Base-by-base conservation (phyloP, 192 early-diverging fungal genomes). In the Umbelopsis ramanniana region DNA sequence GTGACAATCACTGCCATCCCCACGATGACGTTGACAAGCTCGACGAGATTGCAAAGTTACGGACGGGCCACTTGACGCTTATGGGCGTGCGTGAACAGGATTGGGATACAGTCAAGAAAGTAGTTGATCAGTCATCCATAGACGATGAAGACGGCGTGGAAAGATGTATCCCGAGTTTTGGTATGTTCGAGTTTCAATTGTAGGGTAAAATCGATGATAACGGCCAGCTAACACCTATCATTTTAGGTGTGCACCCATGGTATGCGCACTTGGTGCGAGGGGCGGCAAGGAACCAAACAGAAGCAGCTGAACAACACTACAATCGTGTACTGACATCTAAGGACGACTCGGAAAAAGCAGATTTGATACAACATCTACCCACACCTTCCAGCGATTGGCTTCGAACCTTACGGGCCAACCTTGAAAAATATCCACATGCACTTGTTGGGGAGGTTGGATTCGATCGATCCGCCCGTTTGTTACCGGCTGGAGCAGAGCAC, bases 31-130 rank as follows among this genome's bases (percentile, higher is more conserved):
- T 52, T n/a, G 52, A 76, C 0, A 45, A 63, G 1, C 72, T 81
- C 0, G 40, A 29, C 21, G 17, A 23, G 4, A 81, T 81, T 50
- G 26, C 72, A 4, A 24, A 33, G 15, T 22, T 81, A 15, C 40
- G 57, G 15, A 76, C 74, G 17, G 79, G 74, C 0, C 79, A 76
- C 29, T 29, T 81, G 17, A 76, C 79, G 7, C 22, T 81, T 6
- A 81, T 81, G 79, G 79, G 79, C 0, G 75, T 76, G 4, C 71
- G 75, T 33, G 68, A 67, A 63, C 75, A 76, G n/a, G 79, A 81
- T 48, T 81, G 79, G 79, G 69, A 70, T 50, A 37, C 17, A 0
- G 79, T 81, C 0, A 19, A 72, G 15, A 43, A 35, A 9, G 74
- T 80, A 52, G 68, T 67, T 15, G 50, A 50, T 21, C 35, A 46